These are phyloP conservation scores for Plenodomus lindquistii DNA, from an alignment of 2,329 filamentous ascomycete species.

Conservation along the genomic window DNA sequence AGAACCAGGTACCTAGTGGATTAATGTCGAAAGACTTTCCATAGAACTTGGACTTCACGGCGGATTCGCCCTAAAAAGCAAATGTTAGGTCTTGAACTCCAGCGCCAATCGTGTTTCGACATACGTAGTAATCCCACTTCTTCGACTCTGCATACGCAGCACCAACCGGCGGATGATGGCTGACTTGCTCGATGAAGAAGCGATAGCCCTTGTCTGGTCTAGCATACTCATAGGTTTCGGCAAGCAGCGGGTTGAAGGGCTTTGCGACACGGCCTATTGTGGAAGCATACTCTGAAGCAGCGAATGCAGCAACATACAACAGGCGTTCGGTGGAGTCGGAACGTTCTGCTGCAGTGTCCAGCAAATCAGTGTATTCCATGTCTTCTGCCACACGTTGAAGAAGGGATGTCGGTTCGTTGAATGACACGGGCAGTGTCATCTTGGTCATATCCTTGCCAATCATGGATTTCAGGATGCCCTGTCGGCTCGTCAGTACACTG, in stretches of 20 bases:
- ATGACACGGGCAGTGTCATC: slow-evolving; percentile 97
- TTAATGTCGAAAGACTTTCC: slow-evolving; percentile 98
- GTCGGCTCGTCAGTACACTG: slow-evolving; percentile 24
- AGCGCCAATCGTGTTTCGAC: slow-evolving; percentile 16
- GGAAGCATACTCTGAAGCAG: slow-evolving; percentile 93
- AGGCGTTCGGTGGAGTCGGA: slow-evolving; percentile 87
- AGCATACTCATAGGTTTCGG: slow-evolving; percentile 96
- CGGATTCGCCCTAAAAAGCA: slow-evolving; percentile 76
- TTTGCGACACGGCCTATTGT: slow-evolving; percentile 97
- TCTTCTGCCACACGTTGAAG: slow-evolving; percentile 95
- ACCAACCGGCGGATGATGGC: slow-evolving; percentile 93
- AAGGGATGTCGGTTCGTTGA: slow-evolving; percentile 96
- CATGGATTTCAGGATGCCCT: slow-evolving; percentile 98
- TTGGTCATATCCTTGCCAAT: slow-evolving; percentile 99
- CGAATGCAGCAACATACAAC: slow-evolving; percentile 93
- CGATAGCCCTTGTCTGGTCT: slow-evolving; percentile 96
- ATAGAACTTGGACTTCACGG: slow-evolving; percentile 95
- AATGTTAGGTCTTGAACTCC: slow-evolving; percentile 14
- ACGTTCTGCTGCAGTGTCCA: slow-evolving; percentile 85
- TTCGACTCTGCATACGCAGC: slow-evolving; percentile 91
- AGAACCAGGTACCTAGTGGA: slow-evolving; percentile 94
- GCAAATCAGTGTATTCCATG: slow-evolving; percentile 94
- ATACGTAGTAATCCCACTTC: slow-evolving; percentile 87
- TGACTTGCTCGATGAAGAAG: slow-evolving; percentile 98
- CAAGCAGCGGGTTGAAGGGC: slow-evolving; percentile 94